Percentiles rank a stretch among this genome's conserved stretches.
Evolutionary conservation across 2,329 filamentous ascomycete species (phyloP).

Genomic region (Cryphonectria naterciae): DNA sequence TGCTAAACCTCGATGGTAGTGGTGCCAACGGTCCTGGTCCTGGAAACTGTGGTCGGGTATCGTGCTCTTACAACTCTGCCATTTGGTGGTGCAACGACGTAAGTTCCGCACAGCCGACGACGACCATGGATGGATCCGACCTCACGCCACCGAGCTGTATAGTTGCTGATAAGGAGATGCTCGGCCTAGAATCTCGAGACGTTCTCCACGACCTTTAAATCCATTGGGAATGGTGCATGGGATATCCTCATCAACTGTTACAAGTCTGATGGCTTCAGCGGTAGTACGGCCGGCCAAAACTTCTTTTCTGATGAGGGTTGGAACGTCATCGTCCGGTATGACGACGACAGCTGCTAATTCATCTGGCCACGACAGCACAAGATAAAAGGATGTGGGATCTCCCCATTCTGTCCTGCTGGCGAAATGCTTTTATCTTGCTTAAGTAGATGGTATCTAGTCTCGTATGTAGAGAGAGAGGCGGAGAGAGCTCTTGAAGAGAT

Average conservation of each 20-base stretch:
- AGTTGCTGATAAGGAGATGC: not conserved
- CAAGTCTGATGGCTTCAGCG: not conserved
- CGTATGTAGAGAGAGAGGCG: not conserved
- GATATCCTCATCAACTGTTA: slow-evolving; percentile 14
- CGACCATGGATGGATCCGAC: not conserved
- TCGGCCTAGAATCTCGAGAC: not conserved
- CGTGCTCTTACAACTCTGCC: slow-evolving; percentile 7
- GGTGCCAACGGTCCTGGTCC: slow-evolving; percentile 11
- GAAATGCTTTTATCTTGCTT: not conserved
- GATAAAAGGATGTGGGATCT: not conserved
- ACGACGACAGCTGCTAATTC: slow-evolving; percentile 3
- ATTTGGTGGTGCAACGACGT: slow-evolving; percentile 21
- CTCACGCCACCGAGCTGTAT: not conserved
- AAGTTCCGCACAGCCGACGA: not conserved
- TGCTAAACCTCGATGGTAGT: not conserved
- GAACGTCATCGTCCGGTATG: slow-evolving; percentile 20
- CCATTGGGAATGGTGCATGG: slow-evolving; percentile 14
- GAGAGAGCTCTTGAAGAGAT: not conserved
- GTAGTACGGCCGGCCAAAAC: slow-evolving; percentile 14
- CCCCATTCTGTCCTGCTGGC: not conserved
- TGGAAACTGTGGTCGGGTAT: slow-evolving; percentile 15
- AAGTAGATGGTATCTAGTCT: not conserved
- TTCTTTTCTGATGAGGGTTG: slow-evolving; percentile 12
- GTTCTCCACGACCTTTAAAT: slow-evolving; percentile 2
- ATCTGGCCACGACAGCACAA: not conserved